These are phyloP conservation scores for Aciculosporium take DNA, from an alignment of 2,329 filamentous ascomycete genomes.

Conservation along the genomic window DNA sequence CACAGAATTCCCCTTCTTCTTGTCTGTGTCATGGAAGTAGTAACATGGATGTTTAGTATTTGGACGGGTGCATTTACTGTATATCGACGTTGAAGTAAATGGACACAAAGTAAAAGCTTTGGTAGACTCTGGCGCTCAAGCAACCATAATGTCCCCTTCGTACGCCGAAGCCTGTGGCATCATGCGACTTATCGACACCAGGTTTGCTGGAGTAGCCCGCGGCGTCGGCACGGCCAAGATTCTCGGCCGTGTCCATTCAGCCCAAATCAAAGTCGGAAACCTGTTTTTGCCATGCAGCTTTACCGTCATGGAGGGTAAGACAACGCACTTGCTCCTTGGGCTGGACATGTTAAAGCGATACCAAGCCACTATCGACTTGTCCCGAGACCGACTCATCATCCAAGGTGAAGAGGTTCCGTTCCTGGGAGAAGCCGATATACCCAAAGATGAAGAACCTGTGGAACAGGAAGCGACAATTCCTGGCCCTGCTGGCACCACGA, in stretches of 20 bases:
- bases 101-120: slow-evolving; percentile 84
- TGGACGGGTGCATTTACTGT: slow-evolving; percentile 87
- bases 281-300: slow-evolving; percentile 87
- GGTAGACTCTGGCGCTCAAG: slow-evolving; percentile 93
- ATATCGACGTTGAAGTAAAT: slow-evolving; percentile 92
- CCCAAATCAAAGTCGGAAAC: slow-evolving; percentile 83
- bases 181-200: slow-evolving; percentile 85
- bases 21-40: slow-evolving; percentile 2
- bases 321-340: slow-evolving; percentile 82
- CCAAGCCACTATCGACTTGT: slow-evolving; percentile 81
- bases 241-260: slow-evolving; percentile 86
- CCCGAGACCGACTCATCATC: slow-evolving; percentile 73
- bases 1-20: neutral
- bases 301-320: slow-evolving; percentile 98
- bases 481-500: slow-evolving; percentile 77
- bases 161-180: slow-evolving; percentile 89
- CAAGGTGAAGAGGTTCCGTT: slow-evolving; percentile 81
- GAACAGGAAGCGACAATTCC: slow-evolving; percentile 70
- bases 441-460: slow-evolving; percentile 63
- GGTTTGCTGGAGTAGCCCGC: slow-evolving; percentile 81
- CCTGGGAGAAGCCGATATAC: slow-evolving; percentile 83
- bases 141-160: slow-evolving; percentile 94
- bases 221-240: slow-evolving; percentile 93
- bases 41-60: slow-evolving; percentile 49
- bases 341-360: slow-evolving; percentile 96